Evolutionary conservation across 768 basidiomycete genomes (phyloP).

Genomic region (Mrakia frigida): DNA sequence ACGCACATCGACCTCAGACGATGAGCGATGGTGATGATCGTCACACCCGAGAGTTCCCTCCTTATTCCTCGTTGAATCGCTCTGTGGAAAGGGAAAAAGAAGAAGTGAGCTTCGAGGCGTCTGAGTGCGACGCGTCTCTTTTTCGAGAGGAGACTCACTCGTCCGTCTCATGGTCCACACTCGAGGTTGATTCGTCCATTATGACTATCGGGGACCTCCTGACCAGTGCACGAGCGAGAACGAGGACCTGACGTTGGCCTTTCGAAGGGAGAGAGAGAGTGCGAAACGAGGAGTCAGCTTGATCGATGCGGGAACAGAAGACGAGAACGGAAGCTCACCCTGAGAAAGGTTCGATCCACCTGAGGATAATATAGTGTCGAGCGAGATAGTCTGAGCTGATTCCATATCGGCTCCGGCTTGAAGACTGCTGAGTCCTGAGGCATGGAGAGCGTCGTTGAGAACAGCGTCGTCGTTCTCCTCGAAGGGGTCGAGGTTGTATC

Average conservation of each 20-base stretch:
- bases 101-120: no score
- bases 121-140: no score
- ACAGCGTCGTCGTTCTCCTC: slow-evolving; percentile 53
- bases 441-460: slow-evolving; percentile 52
- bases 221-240: neutral
- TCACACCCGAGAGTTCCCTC: slow-evolving; percentile 47
- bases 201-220: neutral
- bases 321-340: no score
- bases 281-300: no score
- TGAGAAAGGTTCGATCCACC: neutral
- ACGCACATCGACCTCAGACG: slow-evolving; percentile 45
- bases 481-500: slow-evolving; percentile 60
- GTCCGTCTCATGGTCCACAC: slow-evolving; percentile 56
- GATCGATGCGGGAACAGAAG: no score
- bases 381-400: neutral
- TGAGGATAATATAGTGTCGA: neutral
- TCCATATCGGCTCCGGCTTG: neutral
- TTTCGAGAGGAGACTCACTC: slow-evolving; percentile 22
- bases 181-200: slow-evolving; percentile 41
- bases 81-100: no score
- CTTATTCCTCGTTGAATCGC: slow-evolving; percentile 57
- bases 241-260: neutral
- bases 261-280: no score
- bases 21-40: slow-evolving; percentile 54
- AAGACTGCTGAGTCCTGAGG: slow-evolving; percentile 45